Conservation (phyloP, 352 stramenopile species). For the Phytophthora brassicae region DNA sequence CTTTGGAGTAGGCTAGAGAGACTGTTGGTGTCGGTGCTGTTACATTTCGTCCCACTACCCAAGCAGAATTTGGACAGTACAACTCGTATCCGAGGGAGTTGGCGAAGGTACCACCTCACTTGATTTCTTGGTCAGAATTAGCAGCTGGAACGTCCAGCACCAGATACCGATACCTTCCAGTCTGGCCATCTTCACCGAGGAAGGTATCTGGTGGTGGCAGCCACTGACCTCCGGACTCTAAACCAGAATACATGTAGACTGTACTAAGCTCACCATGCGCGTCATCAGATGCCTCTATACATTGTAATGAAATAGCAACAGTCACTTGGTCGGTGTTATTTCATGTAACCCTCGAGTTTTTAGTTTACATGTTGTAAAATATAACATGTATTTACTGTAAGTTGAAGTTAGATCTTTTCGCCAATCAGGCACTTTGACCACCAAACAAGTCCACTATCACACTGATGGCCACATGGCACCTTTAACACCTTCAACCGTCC, state of each 20-base stretch:
- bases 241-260: too few species aligned
- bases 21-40: not conserved
- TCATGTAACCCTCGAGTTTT: too few species aligned
- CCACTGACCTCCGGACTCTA: not conserved
- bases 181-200: too few species aligned
- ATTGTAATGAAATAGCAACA: too few species aligned
- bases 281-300: too few species aligned
- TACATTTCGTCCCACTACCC: not conserved
- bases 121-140: conserved; percentile 12
- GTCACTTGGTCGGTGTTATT: too few species aligned
- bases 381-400: too few species aligned
- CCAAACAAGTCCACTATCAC: too few species aligned
- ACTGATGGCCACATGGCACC: not conserved
- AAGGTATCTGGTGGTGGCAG: not conserved
- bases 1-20: not conserved
- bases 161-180: too few species aligned
- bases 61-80: not conserved
- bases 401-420: too few species aligned
- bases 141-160: conserved; percentile 8
- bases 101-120: conserved; percentile 10
- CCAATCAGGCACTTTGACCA: not conserved
- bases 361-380: too few species aligned
- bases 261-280: too few species aligned
- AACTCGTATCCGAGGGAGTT: not conserved
- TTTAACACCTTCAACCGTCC: conserved; percentile 16